Conservation (phyloP, 306 rosid species). For the Vicia villosa region DNA sequence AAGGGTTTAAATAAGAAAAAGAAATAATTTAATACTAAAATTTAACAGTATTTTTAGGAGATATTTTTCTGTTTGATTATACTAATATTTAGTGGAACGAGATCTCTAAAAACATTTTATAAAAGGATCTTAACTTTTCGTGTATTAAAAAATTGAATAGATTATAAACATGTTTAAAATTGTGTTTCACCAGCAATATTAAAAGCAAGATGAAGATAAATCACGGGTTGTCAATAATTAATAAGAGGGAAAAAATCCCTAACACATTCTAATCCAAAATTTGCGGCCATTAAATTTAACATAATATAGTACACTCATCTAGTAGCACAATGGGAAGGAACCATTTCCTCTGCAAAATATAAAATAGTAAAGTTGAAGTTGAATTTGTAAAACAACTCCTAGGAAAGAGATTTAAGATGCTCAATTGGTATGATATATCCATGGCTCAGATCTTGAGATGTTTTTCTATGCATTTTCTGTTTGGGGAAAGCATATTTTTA, state of each 20-base stretch:
- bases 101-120: not conserved
- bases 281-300: not conserved
- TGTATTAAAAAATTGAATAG: not conserved
- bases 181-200: not conserved
- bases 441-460: conserved; percentile 35
- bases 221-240: not conserved
- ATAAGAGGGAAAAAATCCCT: not conserved
- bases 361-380: not conserved
- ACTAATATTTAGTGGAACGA: not conserved
- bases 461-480: not conserved
- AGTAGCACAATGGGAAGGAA: conserved; percentile 1
- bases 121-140: conserved; percentile 4
- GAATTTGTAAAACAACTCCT: not conserved
- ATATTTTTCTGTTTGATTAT: not conserved
- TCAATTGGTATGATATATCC: not conserved
- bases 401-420: not conserved
- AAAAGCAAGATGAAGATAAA: not conserved
- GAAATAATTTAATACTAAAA: no score
- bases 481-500: not conserved
- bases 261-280: not conserved
- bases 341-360: conserved; percentile 2
- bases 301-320: not conserved
- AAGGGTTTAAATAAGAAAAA: no score
- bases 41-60: not conserved
- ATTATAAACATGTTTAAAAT: not conserved